A percentile compares a stretch with the other conserved stretches of the same genome.
Evolutionary conservation across 805 yeast genomes (phyloP).

Genomic region (Lipomyces orientalis): DNA sequence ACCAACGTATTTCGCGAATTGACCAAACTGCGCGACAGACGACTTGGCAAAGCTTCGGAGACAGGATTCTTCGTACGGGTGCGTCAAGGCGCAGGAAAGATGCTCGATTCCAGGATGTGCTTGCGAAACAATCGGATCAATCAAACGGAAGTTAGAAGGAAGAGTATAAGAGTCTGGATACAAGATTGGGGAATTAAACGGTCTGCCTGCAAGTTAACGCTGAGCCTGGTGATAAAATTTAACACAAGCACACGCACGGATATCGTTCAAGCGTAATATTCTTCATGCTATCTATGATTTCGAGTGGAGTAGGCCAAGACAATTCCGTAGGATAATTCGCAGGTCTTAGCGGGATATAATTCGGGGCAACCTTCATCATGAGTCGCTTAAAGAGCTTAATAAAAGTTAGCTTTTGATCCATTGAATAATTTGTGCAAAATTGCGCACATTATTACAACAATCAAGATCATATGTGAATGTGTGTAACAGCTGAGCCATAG

Average conservation of each 20-base stretch:
- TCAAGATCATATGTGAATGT: conserved; percentile 47
- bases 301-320: conserved; percentile 46
- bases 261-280: conserved; percentile 43
- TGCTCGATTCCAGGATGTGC: conserved; percentile 37
- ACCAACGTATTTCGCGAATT: conserved; percentile 23
- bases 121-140: conserved; percentile 35
- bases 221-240: not conserved
- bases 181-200: conserved; percentile 38
- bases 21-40: conserved; percentile 12
- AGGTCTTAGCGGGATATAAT: conserved; percentile 44
- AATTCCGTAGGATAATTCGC: conserved; percentile 40
- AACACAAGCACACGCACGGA: conserved; percentile 42
- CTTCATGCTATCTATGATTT: conserved; percentile 44
- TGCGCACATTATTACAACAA: conserved; percentile 41
- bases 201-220: conserved; percentile 17
- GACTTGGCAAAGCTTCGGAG: conserved; percentile 20
- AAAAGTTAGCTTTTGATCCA: not conserved
- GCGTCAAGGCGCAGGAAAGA: conserved; percentile 33
- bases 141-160: conserved; percentile 25
- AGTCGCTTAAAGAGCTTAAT: conserved; percentile 39
- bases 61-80: conserved; percentile 36
- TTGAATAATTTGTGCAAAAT: not conserved
- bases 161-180: conserved; percentile 35
- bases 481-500: conserved; percentile 49
- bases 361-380: conserved; percentile 43